These are phyloP conservation scores for Lachancea cidri DNA, from an alignment of 805 yeast genomes.

Conservation along the genomic window DNA sequence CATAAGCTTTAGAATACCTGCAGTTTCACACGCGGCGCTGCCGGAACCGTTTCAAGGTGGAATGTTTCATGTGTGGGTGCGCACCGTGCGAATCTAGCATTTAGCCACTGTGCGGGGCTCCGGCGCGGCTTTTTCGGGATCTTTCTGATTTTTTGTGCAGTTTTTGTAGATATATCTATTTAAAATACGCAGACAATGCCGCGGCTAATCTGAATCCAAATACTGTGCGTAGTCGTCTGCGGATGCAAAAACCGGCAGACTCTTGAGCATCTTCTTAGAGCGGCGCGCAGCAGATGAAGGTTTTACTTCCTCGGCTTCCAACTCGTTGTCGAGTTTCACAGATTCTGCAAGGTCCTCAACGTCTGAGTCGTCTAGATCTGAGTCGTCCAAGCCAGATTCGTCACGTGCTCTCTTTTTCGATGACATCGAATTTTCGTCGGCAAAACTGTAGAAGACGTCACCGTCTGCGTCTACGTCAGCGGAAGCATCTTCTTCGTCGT, in stretches of 20 bases:
- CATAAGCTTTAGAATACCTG: background rate
- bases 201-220: constrained; percentile 23
- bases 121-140: background rate
- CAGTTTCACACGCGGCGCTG: background rate
- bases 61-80: constrained; percentile 1
- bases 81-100: background rate
- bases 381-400: background rate
- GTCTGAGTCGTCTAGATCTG: constrained; percentile 25
- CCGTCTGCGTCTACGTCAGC: constrained; percentile 35
- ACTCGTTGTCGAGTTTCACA: constrained; percentile 8
- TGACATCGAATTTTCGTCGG: constrained; percentile 20
- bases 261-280: constrained; percentile 35
- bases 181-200: background rate
- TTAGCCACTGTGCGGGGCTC: background rate
- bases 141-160: too few species aligned
- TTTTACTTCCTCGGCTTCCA: constrained; percentile 10
- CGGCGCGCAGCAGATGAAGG: constrained; percentile 28
- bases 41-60: background rate
- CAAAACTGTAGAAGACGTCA: constrained; percentile 28
- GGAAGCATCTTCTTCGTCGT: constrained; percentile 33
- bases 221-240: constrained; percentile 82
- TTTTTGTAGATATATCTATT: too few species aligned
- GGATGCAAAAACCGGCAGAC: constrained; percentile 80
- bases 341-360: constrained; percentile 26
- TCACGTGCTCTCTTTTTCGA: constrained; percentile 25